These are phyloP conservation scores for Xanthoconium separans DNA, from an alignment of 1,284 basidiomycete species.

Conservation along the genomic window DNA sequence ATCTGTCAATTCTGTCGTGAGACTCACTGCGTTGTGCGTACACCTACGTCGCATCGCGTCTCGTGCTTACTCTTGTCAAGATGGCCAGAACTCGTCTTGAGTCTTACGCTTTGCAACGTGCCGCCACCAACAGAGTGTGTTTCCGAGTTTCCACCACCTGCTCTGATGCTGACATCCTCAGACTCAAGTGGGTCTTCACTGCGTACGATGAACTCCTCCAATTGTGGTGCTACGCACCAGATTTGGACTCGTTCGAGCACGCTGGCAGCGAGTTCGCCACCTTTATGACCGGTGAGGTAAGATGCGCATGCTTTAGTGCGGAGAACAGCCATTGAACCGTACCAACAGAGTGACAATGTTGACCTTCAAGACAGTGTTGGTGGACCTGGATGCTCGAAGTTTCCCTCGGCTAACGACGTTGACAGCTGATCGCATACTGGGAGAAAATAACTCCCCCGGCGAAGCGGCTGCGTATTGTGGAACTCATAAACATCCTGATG, in stretches of 20 bases:
- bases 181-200: conserved; percentile 56
- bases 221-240: conserved; percentile 63
- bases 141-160: neutral
- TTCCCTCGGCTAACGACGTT: conserved; percentile 14
- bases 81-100: conserved; percentile 70
- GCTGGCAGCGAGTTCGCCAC: conserved; percentile 56
- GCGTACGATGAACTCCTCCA: conserved; percentile 62
- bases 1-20: conserved; percentile 52
- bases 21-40: conserved; percentile 61
- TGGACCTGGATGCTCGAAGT: conserved; percentile 7
- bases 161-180: conserved; percentile 27
- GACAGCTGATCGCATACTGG: conserved; percentile 65
- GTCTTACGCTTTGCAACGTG: conserved; percentile 66
- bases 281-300: conserved; percentile 52
- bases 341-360: conserved; percentile 44
- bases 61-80: conserved; percentile 36
- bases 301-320: neutral
- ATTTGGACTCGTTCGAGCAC: conserved; percentile 66
- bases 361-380: conserved; percentile 57
- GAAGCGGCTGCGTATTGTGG: conserved; percentile 49
- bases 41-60: neutral
- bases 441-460: conserved; percentile 53
- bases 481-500: conserved; percentile 53
- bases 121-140: conserved; percentile 67
- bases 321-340: conserved; percentile 12